These are phyloP conservation scores for Wickerhamiella alocasiicola DNA, from an alignment of 805 yeast genomes.

Conservation along the genomic window DNA sequence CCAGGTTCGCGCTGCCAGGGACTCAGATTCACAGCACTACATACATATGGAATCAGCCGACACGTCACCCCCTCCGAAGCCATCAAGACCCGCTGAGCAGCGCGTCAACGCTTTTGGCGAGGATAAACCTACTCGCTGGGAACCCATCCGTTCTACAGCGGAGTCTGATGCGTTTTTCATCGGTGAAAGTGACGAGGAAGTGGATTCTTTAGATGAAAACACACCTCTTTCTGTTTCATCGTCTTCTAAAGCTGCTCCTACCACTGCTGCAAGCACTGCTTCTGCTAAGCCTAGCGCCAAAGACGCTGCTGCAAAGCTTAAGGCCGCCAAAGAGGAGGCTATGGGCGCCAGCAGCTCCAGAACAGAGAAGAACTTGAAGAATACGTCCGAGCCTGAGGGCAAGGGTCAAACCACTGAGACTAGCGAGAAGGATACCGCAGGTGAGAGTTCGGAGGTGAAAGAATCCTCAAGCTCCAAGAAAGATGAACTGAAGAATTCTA, in stretches of 20 bases:
- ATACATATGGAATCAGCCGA: constrained; percentile 9
- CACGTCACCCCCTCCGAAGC: constrained; percentile 9
- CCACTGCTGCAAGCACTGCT: background rate
- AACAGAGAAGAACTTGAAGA: too few relatives aligned
- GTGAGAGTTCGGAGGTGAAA: too few relatives aligned
- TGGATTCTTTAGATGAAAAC: constrained; percentile 14
- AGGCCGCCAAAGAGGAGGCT: background rate
- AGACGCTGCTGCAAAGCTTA: background rate
- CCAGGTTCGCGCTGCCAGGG: constrained; percentile 11
- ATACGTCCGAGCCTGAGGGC: too few relatives aligned
- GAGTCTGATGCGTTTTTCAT: constrained; percentile 22
- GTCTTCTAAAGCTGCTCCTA: too few relatives aligned
- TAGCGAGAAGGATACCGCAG: too few relatives aligned
- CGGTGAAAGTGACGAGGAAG: constrained; percentile 23
- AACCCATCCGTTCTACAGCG: constrained; percentile 14
- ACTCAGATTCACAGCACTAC: background rate
- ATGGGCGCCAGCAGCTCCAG: too few relatives aligned
- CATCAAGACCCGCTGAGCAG: constrained; percentile 12
- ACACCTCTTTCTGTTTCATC: too few relatives aligned
- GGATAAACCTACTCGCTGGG: constrained; percentile 15
- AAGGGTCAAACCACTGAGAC: background rate
- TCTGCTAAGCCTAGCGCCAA: background rate
- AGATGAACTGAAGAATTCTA: too few relatives aligned
- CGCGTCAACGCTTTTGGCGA: constrained; percentile 23
- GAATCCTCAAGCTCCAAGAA: too few relatives aligned